These are phyloP conservation scores for Nemania abortiva DNA, from an alignment of 2,329 filamentous ascomycete genomes.

Conservation along the genomic window DNA sequence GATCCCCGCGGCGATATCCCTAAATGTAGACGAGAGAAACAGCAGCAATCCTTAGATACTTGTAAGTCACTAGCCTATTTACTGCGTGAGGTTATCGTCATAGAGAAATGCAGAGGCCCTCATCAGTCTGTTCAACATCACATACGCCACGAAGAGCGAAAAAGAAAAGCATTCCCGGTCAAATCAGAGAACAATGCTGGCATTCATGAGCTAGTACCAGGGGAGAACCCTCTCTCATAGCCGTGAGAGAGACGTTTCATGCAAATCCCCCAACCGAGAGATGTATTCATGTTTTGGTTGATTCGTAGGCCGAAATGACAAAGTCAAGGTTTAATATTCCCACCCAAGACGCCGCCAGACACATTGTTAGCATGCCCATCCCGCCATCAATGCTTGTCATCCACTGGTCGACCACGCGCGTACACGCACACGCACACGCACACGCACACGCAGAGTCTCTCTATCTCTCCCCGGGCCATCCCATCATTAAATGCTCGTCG, in stretches of 20 bases:
- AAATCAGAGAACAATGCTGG: slow-evolving; percentile 49
- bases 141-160: not conserved
- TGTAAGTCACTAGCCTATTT: not conserved
- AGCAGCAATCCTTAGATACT: not conserved
- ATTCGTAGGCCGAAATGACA: slow-evolving; percentile 45
- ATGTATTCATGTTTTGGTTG: slow-evolving; percentile 44
- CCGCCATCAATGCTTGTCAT: slow-evolving; percentile 40
- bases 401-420: slow-evolving; percentile 28
- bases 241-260: slow-evolving; percentile 47
- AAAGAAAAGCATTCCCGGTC: slow-evolving; percentile 7
- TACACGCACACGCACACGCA: slow-evolving; percentile 9
- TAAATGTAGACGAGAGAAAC: not conserved
- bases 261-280: slow-evolving; percentile 48
- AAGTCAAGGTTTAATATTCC: slow-evolving; percentile 50
- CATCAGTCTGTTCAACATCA: slow-evolving; percentile 5
- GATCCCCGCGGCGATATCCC: not conserved
- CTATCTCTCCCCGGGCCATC: slow-evolving; percentile 36
- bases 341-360: slow-evolving; percentile 53
- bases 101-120: not conserved
- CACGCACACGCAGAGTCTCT: slow-evolving; percentile 26
- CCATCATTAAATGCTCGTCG: slow-evolving; percentile 34
- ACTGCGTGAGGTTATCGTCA: not conserved
- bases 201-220: slow-evolving; percentile 51
- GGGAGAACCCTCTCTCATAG: slow-evolving; percentile 44
- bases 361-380: slow-evolving; percentile 44